Conservation (phyloP, 805 yeast species). For the Lipomyces orientalis region DNA sequence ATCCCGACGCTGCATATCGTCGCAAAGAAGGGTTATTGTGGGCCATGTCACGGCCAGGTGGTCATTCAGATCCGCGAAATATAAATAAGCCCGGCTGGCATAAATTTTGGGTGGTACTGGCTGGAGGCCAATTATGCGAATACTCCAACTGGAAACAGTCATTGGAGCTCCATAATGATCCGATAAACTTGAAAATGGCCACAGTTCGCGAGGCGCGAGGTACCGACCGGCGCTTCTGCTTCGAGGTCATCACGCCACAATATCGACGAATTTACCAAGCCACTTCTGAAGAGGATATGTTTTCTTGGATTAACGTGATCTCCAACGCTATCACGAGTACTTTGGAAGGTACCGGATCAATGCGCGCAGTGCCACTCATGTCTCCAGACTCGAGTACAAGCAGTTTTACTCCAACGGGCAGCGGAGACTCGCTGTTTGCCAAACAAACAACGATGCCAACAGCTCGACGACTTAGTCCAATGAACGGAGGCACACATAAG, state of each 20-base stretch:
- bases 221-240: slow-evolving; percentile 59
- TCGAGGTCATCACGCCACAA: slow-evolving; percentile 74
- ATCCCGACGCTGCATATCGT: slow-evolving; percentile 13
- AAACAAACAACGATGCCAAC: slow-evolving; percentile 16
- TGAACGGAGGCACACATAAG: neutral
- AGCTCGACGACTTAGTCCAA: neutral
- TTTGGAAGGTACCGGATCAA: slow-evolving; percentile 47
- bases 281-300: slow-evolving; percentile 66
- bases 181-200: slow-evolving; percentile 74
- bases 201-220: slow-evolving; percentile 56
- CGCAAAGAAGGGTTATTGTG: slow-evolving; percentile 52
- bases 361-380: neutral
- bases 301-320: slow-evolving; percentile 69
- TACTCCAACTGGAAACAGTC: slow-evolving; percentile 83
- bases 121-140: slow-evolving; percentile 70
- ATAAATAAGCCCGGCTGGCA: slow-evolving; percentile 66
- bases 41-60: slow-evolving; percentile 52
- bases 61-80: slow-evolving; percentile 44
- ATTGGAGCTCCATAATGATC: slow-evolving; percentile 62
- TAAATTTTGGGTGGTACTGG: slow-evolving; percentile 81
- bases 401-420: neutral
- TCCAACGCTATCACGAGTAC: slow-evolving; percentile 57
- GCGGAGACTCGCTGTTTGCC: slow-evolving; percentile 8
- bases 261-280: slow-evolving; percentile 81
- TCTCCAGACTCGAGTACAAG: slow-evolving; percentile 5